These are phyloP conservation scores for Metschnikowia bowlesiae DNA, from an alignment of 805 yeast species.

Conservation along the genomic window DNA sequence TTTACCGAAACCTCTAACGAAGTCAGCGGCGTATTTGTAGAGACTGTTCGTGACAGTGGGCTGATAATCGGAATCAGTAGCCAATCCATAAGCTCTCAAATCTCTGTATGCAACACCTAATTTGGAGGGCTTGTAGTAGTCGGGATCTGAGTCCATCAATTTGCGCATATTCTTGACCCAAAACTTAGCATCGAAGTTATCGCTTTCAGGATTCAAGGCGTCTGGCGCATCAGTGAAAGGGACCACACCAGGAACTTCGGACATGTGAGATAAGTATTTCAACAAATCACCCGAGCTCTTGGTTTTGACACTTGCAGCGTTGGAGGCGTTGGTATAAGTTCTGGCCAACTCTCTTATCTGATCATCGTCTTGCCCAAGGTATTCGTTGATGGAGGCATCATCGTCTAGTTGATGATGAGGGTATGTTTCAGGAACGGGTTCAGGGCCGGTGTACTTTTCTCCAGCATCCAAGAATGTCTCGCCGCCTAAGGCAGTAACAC, in stretches of 20 bases:
- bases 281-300: constrained; percentile 24
- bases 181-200: constrained; percentile 53
- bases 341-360: constrained; percentile 43
- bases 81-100: constrained; percentile 59
- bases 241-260: constrained; percentile 19
- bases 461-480: constrained; percentile 10
- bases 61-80: constrained; percentile 66
- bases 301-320: constrained; percentile 12
- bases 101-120: constrained; percentile 58
- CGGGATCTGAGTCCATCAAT: constrained; percentile 50
- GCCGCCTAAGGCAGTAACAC: constrained; percentile 8
- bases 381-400: constrained; percentile 14
- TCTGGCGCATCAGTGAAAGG: constrained; percentile 15
- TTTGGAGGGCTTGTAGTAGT: constrained; percentile 57
- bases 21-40: constrained; percentile 11
- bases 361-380: constrained; percentile 36
- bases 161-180: constrained; percentile 67
- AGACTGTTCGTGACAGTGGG: constrained; percentile 47
- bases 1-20: constrained; percentile 18
- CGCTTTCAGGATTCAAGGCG: constrained; percentile 52
- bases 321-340: constrained; percentile 26
- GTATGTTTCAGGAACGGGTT: constrained; percentile 5
- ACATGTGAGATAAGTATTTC: constrained; percentile 44
- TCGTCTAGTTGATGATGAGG: constrained; percentile 4
- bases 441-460: constrained; percentile 7